phyloP scores from a whole-genome alignment of 2,329 filamentous ascomycete species.

The Fusarium sublunatum region DNA sequence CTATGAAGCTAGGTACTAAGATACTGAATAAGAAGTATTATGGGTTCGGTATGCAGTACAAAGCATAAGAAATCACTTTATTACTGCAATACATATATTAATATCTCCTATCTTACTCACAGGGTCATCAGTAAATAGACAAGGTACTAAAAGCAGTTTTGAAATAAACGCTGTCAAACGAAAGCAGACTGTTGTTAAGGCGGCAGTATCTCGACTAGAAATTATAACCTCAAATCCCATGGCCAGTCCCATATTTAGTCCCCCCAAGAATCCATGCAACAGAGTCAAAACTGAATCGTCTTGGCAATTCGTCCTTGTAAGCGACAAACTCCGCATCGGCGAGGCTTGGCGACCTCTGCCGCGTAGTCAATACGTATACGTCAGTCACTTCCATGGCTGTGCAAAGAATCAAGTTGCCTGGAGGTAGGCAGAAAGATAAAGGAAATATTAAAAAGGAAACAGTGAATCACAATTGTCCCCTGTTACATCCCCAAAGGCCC shows the following conservation, averaged over 20 bases:
- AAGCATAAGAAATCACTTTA: too few species aligned
- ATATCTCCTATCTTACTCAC: too few species aligned
- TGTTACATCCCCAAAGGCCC: conserved; percentile 16
- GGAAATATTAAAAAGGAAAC: conserved; percentile 5
- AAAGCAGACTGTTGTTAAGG: neutral
- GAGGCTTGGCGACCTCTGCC: conserved; percentile 36
- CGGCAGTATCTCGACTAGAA: neutral
- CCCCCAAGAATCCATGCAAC: conserved; percentile 1
- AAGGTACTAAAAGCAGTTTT: too few species aligned
- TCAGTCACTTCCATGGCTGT: conserved; percentile 37
- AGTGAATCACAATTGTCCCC: conserved; percentile 5
- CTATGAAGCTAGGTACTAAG: too few species aligned
- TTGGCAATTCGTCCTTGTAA: conserved; percentile 25
- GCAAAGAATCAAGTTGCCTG: conserved; percentile 31
- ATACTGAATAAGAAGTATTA: too few species aligned
- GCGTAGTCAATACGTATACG: conserved; percentile 34
- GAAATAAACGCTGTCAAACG: too few species aligned
- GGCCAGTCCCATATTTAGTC: too few species aligned
- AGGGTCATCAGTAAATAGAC: too few species aligned
- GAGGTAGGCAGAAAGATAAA: conserved; percentile 7
- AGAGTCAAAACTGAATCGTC: neutral
- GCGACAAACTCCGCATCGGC: conserved; percentile 20
- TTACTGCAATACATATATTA: too few species aligned
- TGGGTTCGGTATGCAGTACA: too few species aligned
- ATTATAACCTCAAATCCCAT: conserved; percentile 8